Conservation (phyloP, 2,329 filamentous ascomycete genomes). For the Ceratocystis variospora region DNA sequence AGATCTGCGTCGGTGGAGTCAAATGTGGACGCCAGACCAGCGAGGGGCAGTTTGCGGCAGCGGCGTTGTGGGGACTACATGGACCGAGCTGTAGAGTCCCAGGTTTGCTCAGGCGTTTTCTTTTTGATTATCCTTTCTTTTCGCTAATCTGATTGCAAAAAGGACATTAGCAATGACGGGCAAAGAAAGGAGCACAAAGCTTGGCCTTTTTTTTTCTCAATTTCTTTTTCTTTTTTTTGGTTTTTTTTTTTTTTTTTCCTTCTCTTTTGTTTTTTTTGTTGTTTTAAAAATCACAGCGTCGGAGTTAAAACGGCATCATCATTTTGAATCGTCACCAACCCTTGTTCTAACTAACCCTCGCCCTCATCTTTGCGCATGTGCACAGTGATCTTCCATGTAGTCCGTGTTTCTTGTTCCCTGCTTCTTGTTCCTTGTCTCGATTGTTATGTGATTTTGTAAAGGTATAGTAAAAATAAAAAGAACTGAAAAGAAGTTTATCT, state of each 20-base stretch:
- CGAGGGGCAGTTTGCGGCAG: conserved; percentile 19
- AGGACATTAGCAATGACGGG: background rate
- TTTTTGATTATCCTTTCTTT: background rate
- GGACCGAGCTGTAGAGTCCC: conserved; percentile 1
- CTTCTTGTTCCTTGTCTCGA: background rate
- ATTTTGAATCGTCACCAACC: background rate
- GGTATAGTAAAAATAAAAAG: background rate
- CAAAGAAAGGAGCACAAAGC: background rate
- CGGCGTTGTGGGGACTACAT: conserved; percentile 11
- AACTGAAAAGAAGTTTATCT: background rate
- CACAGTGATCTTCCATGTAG: background rate
- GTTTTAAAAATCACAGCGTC: background rate
- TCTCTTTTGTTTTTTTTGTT: background rate
- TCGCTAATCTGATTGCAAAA: background rate
- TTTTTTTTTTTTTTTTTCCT: background rate
- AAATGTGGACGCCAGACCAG: conserved; percentile 21
- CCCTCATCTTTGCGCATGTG: background rate
- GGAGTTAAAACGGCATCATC: background rate
- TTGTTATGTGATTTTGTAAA: background rate
- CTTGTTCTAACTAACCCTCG: background rate
- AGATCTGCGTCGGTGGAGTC: conserved; percentile 22
- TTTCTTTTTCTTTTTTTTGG: background rate
- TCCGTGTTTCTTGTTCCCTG: background rate
- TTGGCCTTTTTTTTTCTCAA: background rate
- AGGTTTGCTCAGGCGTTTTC: background rate